phyloP scores from a whole-genome alignment of 2,329 filamentous ascomycete genomes.

The Fusarium papillatum region DNA sequence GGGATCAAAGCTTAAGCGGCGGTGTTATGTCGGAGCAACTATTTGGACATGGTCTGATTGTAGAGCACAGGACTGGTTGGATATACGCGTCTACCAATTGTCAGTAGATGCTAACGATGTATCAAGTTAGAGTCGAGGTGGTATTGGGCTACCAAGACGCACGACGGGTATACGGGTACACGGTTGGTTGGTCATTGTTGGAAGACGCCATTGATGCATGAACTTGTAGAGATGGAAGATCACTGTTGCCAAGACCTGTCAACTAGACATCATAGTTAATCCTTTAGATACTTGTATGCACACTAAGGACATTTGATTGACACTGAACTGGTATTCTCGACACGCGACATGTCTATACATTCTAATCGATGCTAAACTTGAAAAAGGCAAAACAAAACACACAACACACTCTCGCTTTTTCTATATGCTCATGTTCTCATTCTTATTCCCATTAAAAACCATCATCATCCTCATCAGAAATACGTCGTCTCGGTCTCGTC shows the following conservation, averaged over 20 bases:
- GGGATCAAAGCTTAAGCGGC: not conserved
- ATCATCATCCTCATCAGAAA: constrained; percentile 22
- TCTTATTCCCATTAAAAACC: not conserved
- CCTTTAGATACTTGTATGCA: not conserved
- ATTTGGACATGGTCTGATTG: not conserved
- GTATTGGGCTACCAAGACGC: not conserved
- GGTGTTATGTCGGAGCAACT: not conserved
- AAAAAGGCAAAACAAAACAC: not conserved
- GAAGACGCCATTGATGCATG: not conserved
- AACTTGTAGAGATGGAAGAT: not conserved
- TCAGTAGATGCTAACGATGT: not conserved
- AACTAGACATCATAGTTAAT: not conserved
- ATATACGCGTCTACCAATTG: not conserved
- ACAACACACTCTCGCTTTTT: constrained; percentile 14
- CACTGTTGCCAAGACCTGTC: not conserved
- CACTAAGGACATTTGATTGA: not conserved
- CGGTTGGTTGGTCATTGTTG: not conserved
- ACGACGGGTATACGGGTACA: not conserved
- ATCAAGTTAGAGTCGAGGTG: not conserved
- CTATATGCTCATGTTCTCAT: constrained; percentile 14
- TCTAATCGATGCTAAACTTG: not conserved
- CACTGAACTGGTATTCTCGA: not conserved
- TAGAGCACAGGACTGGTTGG: not conserved
- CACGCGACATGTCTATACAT: not conserved
- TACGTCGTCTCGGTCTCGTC: constrained; percentile 44